Evolutionary conservation across 805 yeast genomes (phyloP).

Genomic region (Starmerella apicola): DNA sequence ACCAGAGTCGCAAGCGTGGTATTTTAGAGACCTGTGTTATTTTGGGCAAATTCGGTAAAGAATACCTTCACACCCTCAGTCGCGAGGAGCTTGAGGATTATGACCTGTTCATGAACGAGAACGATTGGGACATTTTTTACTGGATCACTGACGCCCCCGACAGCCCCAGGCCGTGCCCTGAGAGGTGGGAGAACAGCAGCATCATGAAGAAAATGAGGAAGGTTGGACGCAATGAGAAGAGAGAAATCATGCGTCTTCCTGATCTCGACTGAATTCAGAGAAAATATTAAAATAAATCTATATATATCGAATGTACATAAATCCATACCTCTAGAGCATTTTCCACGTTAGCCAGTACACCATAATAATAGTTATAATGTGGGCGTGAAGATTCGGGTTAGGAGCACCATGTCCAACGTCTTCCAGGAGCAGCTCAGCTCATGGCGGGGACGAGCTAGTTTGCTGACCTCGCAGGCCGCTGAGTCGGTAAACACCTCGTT

Average conservation of each 20-base stretch:
- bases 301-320: too few species aligned
- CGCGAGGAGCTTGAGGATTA: constrained; percentile 68
- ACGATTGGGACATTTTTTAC: constrained; percentile 98
- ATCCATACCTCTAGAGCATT: too few species aligned
- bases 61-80: constrained; percentile 47
- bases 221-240: constrained; percentile 58
- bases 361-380: too few species aligned
- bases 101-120: constrained; percentile 69
- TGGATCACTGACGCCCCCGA: constrained; percentile 81
- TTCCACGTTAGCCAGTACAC: too few species aligned
- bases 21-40: constrained; percentile 85
- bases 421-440: constrained; percentile 27
- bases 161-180: constrained; percentile 75
- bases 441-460: constrained; percentile 23
- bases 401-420: constrained; percentile 23
- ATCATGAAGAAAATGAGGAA: constrained; percentile 56
- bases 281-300: constrained; percentile 9
- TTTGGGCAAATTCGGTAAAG: constrained; percentile 73
- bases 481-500: constrained; percentile 19
- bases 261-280: constrained; percentile 30
- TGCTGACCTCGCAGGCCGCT: constrained; percentile 17
- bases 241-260: constrained; percentile 80
- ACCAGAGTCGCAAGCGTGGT: constrained; percentile 91
- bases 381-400: too few species aligned
- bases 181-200: constrained; percentile 61